Conservation (phyloP, 140 eudicot genomes). For the Artemisia princeps region DNA sequence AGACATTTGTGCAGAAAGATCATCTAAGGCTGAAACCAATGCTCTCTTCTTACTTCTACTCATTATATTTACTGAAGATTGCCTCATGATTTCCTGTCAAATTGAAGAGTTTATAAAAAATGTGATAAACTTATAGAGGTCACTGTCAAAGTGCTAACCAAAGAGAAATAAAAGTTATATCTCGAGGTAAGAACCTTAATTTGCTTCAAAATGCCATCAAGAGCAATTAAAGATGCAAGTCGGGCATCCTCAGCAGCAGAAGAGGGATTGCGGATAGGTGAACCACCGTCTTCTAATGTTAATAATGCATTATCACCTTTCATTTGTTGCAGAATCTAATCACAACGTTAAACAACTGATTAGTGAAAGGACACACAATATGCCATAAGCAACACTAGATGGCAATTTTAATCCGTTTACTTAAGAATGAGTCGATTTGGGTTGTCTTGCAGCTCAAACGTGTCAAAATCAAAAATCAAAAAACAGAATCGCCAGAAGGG, state of each 20-base stretch:
- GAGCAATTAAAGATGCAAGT: constrained; percentile 85
- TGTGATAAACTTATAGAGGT: background rate
- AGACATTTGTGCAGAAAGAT: constrained; percentile 77
- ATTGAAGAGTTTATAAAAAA: background rate
- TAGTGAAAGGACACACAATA: background rate
- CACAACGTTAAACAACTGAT: constrained; percentile 5
- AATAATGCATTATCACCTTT: constrained; percentile 64
- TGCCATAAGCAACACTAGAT: background rate
- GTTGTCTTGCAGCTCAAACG: background rate
- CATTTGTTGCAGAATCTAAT: constrained; percentile 87
- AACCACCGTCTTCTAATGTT: constrained; percentile 68
- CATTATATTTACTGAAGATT: constrained; percentile 51
- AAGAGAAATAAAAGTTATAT: constrained; percentile 3
- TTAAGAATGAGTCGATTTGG: background rate
- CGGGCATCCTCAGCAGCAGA: constrained; percentile 98
- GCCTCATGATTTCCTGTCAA: constrained; percentile 73
- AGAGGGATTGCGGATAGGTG: constrained; percentile 90
- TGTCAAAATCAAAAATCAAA: no score
- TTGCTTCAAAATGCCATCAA: constrained; percentile 84
- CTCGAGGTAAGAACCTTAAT: constrained; percentile 51
- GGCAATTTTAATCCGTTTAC: background rate
- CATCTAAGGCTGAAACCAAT: constrained; percentile 64
- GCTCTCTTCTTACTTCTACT: constrained; percentile 74
- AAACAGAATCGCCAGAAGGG: no score
- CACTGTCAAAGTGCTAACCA: background rate